Evolutionary conservation across 2,329 filamentous ascomycete genomes (phyloP), one percentile per base, ranked within the genome.

Genomic region (Grosmannia huntii): DNA sequence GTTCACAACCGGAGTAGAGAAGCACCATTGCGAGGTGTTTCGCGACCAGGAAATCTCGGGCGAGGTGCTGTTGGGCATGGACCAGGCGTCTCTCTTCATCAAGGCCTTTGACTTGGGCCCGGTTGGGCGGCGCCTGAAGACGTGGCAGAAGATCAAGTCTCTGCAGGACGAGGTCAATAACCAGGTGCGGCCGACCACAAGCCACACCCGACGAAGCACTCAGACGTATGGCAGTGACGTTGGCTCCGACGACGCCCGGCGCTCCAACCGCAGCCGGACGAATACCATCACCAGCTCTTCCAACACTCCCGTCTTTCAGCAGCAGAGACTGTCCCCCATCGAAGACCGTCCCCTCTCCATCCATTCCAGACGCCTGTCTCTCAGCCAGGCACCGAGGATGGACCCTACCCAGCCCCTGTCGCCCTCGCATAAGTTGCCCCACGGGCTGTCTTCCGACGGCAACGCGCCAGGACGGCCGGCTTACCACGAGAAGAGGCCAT

Each of bases 11-110:
- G 91, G 90, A 7, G 87, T 97, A 9, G 92, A 97, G 69, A 84
- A 86, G 66, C 85, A 85, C 64, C 92, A 97, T 65, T 99, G 94
- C 68, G 87, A 95, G 63, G 89, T 97, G 3, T 99, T 99, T 67
- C 80, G 86, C 64, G 91, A 97, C 66, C 92, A 99, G 71, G 94
- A 99, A 70, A 97, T 99, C 59, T 86, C 88, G 2, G 94, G 94
- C 54, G 91, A 97, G 66, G 92, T 97, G 4, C 74, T 99, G 46
- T 74, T 99, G 56, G 89, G 89, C 57, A 95, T 97, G 89, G 90
- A 96, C 66, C 92, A 96, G 73, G 89, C 89, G 59, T 95, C 94
- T 46, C 78, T 97, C 19, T 95, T 96, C 69, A 86, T 97, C 75
- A 96, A 96, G 68, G 91, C 94, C 53, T 95, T 96, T 65, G 89